Percentiles rank a stretch among this genome's conserved stretches.
Conservation (phyloP, 1,284 basidiomycete species). For the Austroboletus novae-zelandiae region DNA sequence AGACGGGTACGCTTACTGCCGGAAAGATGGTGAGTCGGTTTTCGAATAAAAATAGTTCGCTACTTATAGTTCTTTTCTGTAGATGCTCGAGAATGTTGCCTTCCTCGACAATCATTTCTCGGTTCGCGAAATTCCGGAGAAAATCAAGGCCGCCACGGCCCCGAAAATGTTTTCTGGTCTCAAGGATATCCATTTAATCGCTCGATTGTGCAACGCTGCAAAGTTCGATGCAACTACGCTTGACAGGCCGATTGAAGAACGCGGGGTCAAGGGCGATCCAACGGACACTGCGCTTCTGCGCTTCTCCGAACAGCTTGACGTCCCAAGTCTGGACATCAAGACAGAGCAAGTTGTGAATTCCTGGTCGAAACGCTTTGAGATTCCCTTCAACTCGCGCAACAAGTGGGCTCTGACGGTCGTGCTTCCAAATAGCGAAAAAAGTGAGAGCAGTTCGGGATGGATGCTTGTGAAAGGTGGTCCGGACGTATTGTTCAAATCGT, state of each 20-base stretch:
- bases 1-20: slow-evolving; percentile 48
- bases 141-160: slow-evolving; percentile 14
- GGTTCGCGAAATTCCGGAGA: slow-evolving; percentile 28
- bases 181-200: slow-evolving; percentile 42
- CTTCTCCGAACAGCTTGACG: slow-evolving; percentile 49
- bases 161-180: slow-evolving; percentile 20
- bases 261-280: slow-evolving; percentile 58
- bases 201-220: slow-evolving; percentile 63
- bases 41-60: neutral
- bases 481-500: slow-evolving; percentile 53
- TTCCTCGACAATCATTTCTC: slow-evolving; percentile 39
- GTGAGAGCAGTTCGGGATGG: slow-evolving; percentile 25
- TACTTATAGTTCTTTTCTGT: neutral
- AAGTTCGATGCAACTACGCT: slow-evolving; percentile 44
- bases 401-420: slow-evolving; percentile 62
- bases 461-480: slow-evolving; percentile 59
- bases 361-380: slow-evolving; percentile 37
- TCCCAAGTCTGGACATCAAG: slow-evolving; percentile 20
- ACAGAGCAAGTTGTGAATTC: slow-evolving; percentile 17
- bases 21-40: slow-evolving; percentile 36
- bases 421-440: slow-evolving; percentile 11
- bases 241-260: slow-evolving; percentile 38
- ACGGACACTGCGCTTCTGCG: slow-evolving; percentile 64
- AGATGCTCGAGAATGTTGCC: neutral
- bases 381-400: slow-evolving; percentile 65